Evolutionary conservation across 2,329 filamentous ascomycete species (phyloP).

Genomic region (Grosmannia clavigera): DNA sequence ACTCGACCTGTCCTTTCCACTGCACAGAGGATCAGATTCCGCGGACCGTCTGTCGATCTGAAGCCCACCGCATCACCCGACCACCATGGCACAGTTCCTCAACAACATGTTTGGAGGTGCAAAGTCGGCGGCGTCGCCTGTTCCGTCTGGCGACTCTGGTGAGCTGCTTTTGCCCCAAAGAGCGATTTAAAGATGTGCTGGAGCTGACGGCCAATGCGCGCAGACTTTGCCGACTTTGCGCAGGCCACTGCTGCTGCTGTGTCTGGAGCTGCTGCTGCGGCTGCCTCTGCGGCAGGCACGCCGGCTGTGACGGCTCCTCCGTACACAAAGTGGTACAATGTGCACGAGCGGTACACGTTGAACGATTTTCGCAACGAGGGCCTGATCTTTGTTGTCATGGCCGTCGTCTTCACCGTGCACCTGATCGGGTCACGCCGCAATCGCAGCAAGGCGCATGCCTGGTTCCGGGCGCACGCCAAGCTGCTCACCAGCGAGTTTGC

Average conservation of each 20-base stretch:
- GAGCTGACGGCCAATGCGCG: neutral
- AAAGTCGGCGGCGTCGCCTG: slow-evolving; percentile 41
- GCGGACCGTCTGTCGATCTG: neutral
- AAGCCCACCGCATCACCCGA: slow-evolving; percentile 7
- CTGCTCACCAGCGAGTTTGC: slow-evolving; percentile 72
- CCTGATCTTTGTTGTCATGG: slow-evolving; percentile 63
- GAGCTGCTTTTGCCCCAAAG: slow-evolving; percentile 17
- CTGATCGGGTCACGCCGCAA: slow-evolving; percentile 72
- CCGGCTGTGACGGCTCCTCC: slow-evolving; percentile 39
- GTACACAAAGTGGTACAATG: slow-evolving; percentile 92
- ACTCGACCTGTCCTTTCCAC: neutral
- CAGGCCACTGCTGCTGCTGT: slow-evolving; percentile 55
- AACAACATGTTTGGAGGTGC: slow-evolving; percentile 59
- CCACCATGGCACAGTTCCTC: slow-evolving; percentile 43
- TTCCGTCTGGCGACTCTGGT: slow-evolving; percentile 51
- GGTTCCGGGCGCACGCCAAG: slow-evolving; percentile 64
- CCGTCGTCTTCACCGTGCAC: slow-evolving; percentile 65
- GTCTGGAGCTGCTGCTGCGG: slow-evolving; percentile 28
- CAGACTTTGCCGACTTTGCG: slow-evolving; percentile 92
- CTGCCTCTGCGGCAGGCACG: slow-evolving; percentile 27
- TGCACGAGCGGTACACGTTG: slow-evolving; percentile 79
- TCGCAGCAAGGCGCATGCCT: slow-evolving; percentile 64
- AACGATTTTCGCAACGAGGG: slow-evolving; percentile 83
- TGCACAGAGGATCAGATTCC: neutral
- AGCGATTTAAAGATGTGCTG: neutral